These are phyloP conservation scores for Penicillium sclerotigenum DNA, from an alignment of 2,329 filamentous ascomycete genomes.

Conservation along the genomic window DNA sequence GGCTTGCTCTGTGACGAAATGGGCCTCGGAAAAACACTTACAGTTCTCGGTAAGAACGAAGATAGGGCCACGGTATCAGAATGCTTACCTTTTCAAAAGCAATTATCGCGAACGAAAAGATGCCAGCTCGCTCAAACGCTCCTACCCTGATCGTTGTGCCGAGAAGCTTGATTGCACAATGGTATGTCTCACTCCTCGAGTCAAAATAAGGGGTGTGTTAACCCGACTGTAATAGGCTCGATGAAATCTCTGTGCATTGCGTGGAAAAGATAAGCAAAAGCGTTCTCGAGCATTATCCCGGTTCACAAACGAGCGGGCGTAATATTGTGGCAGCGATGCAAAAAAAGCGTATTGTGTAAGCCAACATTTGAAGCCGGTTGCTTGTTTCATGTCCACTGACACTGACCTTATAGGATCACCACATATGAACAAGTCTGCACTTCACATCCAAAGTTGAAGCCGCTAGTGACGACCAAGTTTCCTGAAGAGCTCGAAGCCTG, in stretches of 20 bases:
- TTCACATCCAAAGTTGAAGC: slow-evolving; percentile 31
- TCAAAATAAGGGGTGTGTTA: not conserved
- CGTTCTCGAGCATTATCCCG: slow-evolving; percentile 27
- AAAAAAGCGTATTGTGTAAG: not conserved
- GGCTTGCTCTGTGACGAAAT: slow-evolving; percentile 43
- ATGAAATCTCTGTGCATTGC: slow-evolving; percentile 35
- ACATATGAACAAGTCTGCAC: slow-evolving; percentile 38
- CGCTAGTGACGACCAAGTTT: slow-evolving; percentile 13
- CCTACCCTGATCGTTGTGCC: slow-evolving; percentile 42
- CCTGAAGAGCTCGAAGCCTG: slow-evolving; percentile 22
- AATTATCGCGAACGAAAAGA: slow-evolving; percentile 38
- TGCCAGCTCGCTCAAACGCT: slow-evolving; percentile 15
- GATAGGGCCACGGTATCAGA: not conserved
- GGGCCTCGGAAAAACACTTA: slow-evolving; percentile 43
- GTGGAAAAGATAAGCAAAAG: slow-evolving; percentile 11
- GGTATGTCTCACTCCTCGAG: slow-evolving; percentile 22
- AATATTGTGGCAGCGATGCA: slow-evolving; percentile 27
- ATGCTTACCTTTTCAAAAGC: slow-evolving; percentile 20
- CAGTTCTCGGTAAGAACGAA: slow-evolving; percentile 30
- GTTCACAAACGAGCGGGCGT: slow-evolving; percentile 18
- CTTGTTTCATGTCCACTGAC: slow-evolving; percentile 1
- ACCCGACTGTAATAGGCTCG: slow-evolving; percentile 19
- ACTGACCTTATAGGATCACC: slow-evolving; percentile 29
- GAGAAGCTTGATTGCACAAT: slow-evolving; percentile 33
- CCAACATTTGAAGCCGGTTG: not conserved